A percentile compares a stretch with the other conserved stretches of the same genome.
These are phyloP conservation scores for Saturnispora kantuleensis DNA, from an alignment of 805 yeast genomes.

Conservation along the genomic window DNA sequence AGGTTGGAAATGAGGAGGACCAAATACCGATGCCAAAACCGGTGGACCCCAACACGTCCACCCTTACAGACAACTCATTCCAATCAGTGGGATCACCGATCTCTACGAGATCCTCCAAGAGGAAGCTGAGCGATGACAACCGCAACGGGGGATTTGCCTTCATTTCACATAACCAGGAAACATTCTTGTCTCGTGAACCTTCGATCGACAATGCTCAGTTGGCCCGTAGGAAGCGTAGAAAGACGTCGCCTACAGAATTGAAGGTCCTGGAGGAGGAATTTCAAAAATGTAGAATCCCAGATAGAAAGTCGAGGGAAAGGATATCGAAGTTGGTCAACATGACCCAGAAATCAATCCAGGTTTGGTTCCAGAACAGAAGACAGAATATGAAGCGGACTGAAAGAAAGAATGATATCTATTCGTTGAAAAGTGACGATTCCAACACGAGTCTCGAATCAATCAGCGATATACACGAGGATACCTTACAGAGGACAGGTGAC, in stretches of 20 bases:
- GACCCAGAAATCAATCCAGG: conserved; percentile 97
- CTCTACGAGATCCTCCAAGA: neutral
- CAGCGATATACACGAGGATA: too few relatives aligned
- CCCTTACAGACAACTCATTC: neutral
- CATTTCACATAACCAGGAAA: conserved; percentile 85
- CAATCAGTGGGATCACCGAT: conserved; percentile 6
- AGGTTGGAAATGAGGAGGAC: neutral
- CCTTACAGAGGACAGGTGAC: too few relatives aligned
- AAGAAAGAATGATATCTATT: conserved; percentile 3
- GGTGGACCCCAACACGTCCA: conserved; percentile 1
- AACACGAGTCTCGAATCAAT: conserved; percentile 1
- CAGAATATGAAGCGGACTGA: conserved; percentile 56
- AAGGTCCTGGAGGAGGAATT: conserved; percentile 76
- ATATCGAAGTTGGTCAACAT: conserved; percentile 76
- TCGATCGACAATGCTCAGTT: conserved; percentile 81
- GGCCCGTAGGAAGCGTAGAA: conserved; percentile 89
- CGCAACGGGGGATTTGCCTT: conserved; percentile 57
- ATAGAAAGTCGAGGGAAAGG: conserved; percentile 60
- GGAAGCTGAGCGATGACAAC: conserved; percentile 3
- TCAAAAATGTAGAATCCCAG: conserved; percentile 68
- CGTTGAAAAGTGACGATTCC: conserved; percentile 1
- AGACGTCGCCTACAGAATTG: conserved; percentile 85
- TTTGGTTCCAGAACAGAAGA: conserved; percentile 96
- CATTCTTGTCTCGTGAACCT: conserved; percentile 78
- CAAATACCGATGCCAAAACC: neutral